phyloP scores from a whole-genome alignment of 805 yeast species.

The Saturnispora kantuleensis region DNA sequence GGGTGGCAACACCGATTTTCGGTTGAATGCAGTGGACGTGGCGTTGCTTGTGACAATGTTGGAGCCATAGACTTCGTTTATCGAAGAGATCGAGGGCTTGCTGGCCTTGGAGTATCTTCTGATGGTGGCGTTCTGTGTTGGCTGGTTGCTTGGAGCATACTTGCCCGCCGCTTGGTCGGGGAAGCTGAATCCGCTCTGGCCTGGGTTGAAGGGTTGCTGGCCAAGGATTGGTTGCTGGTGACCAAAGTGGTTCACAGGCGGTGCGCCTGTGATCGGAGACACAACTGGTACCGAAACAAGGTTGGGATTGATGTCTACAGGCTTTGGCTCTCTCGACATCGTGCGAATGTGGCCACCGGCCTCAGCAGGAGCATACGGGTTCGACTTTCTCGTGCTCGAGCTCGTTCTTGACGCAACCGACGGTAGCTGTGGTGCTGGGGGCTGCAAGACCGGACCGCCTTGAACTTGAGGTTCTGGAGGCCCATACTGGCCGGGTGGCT shows the following conservation, averaged over 20 bases:
- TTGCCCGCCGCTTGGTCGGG: background rate
- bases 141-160: constrained; percentile 2
- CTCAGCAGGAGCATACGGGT: constrained; percentile 27
- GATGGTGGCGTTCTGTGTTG: background rate
- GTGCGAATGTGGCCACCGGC: constrained; percentile 25
- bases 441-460: constrained; percentile 26
- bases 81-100: constrained; percentile 10
- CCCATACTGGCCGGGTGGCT: constrained; percentile 27
- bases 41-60: constrained; percentile 11
- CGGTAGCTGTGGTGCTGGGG: background rate
- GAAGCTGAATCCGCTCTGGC: background rate
- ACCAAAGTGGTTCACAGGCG: background rate
- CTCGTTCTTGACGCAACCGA: background rate
- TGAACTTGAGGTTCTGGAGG: constrained; percentile 9
- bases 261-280: constrained; percentile 11
- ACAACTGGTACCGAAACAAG: constrained; percentile 24
- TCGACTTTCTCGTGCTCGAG: constrained; percentile 11
- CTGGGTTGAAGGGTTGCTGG: background rate
- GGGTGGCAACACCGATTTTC: constrained; percentile 11
- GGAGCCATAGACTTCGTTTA: constrained; percentile 14
- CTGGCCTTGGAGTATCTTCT: constrained; percentile 5
- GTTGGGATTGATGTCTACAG: constrained; percentile 19
- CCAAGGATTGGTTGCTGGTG: background rate
- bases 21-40: constrained; percentile 8
- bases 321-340: constrained; percentile 14